Base-by-base conservation (phyloP, 164 flowering plant genomes). In the Tinospora cordifolia region DNA sequence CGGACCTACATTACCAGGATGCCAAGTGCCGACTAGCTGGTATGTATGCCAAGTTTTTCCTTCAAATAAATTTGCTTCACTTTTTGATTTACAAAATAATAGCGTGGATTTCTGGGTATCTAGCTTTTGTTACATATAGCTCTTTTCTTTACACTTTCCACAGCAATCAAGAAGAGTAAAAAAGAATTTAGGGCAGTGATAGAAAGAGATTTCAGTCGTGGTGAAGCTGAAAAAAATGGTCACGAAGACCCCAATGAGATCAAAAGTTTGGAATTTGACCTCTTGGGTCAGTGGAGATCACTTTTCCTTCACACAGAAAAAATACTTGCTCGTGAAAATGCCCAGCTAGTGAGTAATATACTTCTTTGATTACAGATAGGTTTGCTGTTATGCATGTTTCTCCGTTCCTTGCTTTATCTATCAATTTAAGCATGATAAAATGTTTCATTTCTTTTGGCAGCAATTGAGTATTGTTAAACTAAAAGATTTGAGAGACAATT, bases 1-100 rank as follows among this genome's bases (percentile, higher is more conserved):
- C 93, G 22, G 96, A 93, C 80, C 90, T 91, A 54, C 87, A 91
- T 70, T 90, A 84, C 79, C 93, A 90, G 75, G 98, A 93, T 71
- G 75, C 84, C 72, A 91, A 84, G 77, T 96, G 89, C 67, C 87
- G 91, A 62, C 59, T 89, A 30, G 47, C 87, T 72, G 90, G 97
- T 91, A 77, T 79, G 86, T 60, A 24, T 38, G 8, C 24, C 22
- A 47, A 34, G 10, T 27, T 54, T 62, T 66, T 57, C 46, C 24
- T 63, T 72, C 8, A 46, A 15, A 54, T 6, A 19, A 17, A 5
- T 27, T 51, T 54, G n/a, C 64, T 47, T 69, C 58, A 15, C 8
- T 62, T 11, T 19, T 59, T 66, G 58, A 22, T 44, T 57, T 54
- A 36, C 15, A 21, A 22, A 54, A 19, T 51, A 51, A 17, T 15